Evolutionary conservation across 805 yeast species (phyloP), one percentile per base, ranked within the genome.

Genomic region (Ogataea neopini): DNA sequence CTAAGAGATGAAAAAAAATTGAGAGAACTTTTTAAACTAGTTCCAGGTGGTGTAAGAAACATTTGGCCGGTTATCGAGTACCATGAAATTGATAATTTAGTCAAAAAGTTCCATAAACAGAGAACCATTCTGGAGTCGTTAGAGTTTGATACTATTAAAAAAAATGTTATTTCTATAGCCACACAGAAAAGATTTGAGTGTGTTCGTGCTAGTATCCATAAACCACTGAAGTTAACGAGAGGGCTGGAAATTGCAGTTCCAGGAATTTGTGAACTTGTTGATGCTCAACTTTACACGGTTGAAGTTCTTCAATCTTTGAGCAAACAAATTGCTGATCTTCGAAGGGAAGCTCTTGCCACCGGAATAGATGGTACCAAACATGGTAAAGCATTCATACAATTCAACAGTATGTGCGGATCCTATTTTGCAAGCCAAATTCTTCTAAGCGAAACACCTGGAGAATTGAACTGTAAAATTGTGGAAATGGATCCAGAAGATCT

Each of bases 401-500:
- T 90, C 61, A 69, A 74, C 26, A 69, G 74, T 5, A 78, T 77
- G 28, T 57, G 72, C 3, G 77, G 83, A 1, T 84, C 91, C 0
- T 81, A 81, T 50, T 71, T 84, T 25, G 83, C 88, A 0, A 79
- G 77, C 43, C 89, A 88, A 57, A 63, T 83, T 2, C 61, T 81
- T 9, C 58, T 81, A 1, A 70, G 79, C 1, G 66, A 71, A 35
- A 54, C 62, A 11, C 71, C 75, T 47, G 76, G 76, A 2, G 64
- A 59, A 37, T 64, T 79, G 59, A 73, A 72, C 50, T 65, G 66
- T 35, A 71, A 75, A 2, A 48, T 79, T 28, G 61, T 77, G 22
- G 84, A 81, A 14, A 74, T 84, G 2, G 76, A 84, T 56, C 86
- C 91, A 1, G 63, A 73, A 7, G 95, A 87, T 57, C 70, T 90